These are phyloP conservation scores for Verticillium nonalfalfae DNA, from an alignment of 2,329 filamentous ascomycete genomes.

Conservation along the genomic window DNA sequence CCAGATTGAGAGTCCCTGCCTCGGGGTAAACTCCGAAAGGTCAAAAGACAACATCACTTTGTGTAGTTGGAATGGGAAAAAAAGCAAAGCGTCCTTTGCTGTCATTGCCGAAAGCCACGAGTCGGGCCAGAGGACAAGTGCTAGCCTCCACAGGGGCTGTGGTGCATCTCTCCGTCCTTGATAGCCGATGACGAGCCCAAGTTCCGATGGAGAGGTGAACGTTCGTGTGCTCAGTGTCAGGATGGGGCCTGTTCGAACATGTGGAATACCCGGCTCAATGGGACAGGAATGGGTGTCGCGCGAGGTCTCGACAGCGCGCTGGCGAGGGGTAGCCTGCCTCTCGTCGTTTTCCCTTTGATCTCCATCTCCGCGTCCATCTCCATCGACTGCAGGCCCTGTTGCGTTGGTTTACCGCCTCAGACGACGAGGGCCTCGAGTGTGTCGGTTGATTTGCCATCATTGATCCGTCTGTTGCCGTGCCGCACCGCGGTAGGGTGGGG, in stretches of 20 bases:
- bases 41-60: not conserved
- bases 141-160: not conserved
- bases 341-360: not conserved
- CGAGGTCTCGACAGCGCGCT: not conserved
- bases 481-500: too few relatives aligned
- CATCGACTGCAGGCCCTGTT: not conserved
- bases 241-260: not conserved
- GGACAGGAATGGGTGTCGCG: not conserved
- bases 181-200: not conserved
- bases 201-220: not conserved
- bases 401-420: not conserved
- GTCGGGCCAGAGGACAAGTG: not conserved
- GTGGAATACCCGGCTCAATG: not conserved
- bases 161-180: not conserved
- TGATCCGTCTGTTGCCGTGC: not conserved
- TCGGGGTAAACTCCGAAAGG: not conserved
- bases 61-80: not conserved
- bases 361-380: not conserved
- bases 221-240: not conserved
- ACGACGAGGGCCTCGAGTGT: not conserved
- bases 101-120: too few relatives aligned
- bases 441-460: not conserved
- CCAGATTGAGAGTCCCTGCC: not conserved
- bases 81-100: not conserved
- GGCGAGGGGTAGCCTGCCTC: not conserved